These are phyloP conservation scores for Bolboschoenus planiculmis DNA, from an alignment of 176 grass and related monocot species.

Conservation along the genomic window DNA sequence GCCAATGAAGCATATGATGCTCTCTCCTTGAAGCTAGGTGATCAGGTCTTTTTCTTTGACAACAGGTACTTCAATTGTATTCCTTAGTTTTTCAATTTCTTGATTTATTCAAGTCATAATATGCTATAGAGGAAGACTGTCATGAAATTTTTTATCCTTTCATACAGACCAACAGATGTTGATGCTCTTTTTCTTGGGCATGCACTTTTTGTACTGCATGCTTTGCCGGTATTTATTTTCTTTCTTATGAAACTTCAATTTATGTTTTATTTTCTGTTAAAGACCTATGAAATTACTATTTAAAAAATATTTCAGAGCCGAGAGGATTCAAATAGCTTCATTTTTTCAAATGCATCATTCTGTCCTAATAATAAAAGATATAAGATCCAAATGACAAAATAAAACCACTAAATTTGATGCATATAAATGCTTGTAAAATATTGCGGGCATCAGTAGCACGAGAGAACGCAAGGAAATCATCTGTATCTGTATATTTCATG, in stretches of 20 bases:
- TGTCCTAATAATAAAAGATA: neutral
- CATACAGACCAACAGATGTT: constrained; percentile 69
- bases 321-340: neutral
- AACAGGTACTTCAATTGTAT: constrained; percentile 41
- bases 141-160: constrained; percentile 3
- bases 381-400: neutral
- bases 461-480: neutral
- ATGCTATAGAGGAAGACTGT: constrained; percentile 7
- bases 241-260: constrained; percentile 22
- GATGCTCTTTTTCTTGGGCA: constrained; percentile 96
- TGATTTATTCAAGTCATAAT: constrained; percentile 7
- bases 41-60: constrained; percentile 76
- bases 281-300: neutral
- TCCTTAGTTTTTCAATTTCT: neutral
- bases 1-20: constrained; percentile 70
- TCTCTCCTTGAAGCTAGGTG: constrained; percentile 57
- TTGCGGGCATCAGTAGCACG: neutral
- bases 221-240: constrained; percentile 54
- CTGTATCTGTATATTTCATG: neutral
- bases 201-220: constrained; percentile 76
- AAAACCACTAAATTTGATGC: neutral
- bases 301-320: neutral
- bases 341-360: neutral
- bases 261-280: neutral
- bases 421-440: neutral